These are phyloP conservation scores for Nicotiana sylvestris DNA, from an alignment of 257 asterid genomes.

Conservation along the genomic window DNA sequence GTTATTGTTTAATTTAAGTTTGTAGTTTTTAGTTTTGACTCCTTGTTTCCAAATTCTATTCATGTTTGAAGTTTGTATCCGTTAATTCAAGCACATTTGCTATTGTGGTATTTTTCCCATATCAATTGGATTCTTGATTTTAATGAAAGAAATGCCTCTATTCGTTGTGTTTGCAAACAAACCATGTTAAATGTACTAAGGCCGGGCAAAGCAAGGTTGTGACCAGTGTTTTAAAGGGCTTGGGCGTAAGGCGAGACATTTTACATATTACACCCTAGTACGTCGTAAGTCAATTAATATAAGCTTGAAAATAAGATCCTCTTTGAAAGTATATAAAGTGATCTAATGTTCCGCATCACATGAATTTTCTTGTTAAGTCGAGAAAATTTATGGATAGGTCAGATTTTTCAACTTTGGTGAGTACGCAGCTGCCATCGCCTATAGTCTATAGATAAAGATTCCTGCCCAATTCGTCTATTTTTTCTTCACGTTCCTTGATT, in stretches of 20 bases:
- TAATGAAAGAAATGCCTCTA: background rate
- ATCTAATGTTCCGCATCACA: too few species aligned
- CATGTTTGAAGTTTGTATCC: background rate
- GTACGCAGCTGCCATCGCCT: background rate
- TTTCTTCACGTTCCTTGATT: background rate
- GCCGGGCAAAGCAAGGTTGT: too few species aligned
- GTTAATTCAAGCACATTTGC: background rate
- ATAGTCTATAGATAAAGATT: background rate
- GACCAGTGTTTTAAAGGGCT: too few species aligned
- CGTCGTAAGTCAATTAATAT: too few species aligned
- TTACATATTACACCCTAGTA: too few species aligned
- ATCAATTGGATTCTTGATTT: background rate
- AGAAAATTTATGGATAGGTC: background rate
- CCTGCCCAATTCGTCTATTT: background rate
- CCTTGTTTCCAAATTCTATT: background rate
- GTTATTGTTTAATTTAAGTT: background rate
- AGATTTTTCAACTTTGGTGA: background rate
- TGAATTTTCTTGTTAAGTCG: background rate
- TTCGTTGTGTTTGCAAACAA: background rate
- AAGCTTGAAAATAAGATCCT: too few species aligned
- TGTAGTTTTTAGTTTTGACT: background rate
- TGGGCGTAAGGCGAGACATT: too few species aligned
- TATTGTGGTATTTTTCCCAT: background rate
- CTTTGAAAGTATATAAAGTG: too few species aligned
- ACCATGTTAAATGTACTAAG: background rate